These are phyloP conservation scores for Termitomyces sp. DNA, from an alignment of 768 basidiomycete species.

Conservation along the genomic window DNA sequence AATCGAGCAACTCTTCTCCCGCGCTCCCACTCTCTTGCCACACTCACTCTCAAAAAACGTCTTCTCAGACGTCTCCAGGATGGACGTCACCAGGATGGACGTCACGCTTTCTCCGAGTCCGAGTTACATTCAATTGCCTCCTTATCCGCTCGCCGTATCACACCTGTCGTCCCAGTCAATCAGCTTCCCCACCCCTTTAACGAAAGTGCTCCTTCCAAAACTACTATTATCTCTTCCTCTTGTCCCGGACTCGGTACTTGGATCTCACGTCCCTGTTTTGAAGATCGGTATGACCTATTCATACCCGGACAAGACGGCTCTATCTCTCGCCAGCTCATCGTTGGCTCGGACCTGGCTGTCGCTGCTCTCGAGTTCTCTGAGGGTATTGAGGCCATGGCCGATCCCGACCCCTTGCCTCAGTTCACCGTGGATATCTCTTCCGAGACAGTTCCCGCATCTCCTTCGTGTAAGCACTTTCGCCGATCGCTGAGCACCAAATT, in stretches of 20 bases:
- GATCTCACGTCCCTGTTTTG: conserved; percentile 72
- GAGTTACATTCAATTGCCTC: conserved; percentile 44
- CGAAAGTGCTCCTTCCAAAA: conserved; percentile 31
- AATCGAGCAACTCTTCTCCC: conserved; percentile 37
- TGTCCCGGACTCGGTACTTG: conserved; percentile 66
- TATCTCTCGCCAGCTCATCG: conserved; percentile 37
- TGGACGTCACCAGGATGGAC: conserved; percentile 24
- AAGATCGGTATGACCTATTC: conserved; percentile 64
- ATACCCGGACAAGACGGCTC: conserved; percentile 35
- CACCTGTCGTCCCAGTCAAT: conserved; percentile 22
- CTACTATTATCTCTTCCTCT: conserved; percentile 30
- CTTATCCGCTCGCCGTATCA: conserved; percentile 33
- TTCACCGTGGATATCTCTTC: conserved; percentile 16
- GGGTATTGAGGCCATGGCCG: conserved; percentile 61
- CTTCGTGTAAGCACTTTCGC: conserved; percentile 16
- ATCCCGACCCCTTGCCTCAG: conserved; percentile 32
- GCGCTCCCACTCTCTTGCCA: conserved; percentile 37
- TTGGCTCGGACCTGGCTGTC: conserved; percentile 53
- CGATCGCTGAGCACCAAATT: neutral
- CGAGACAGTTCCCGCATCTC: conserved; percentile 13
- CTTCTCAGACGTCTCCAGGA: conserved; percentile 45
- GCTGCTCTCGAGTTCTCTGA: conserved; percentile 73
- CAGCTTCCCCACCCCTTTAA: conserved; percentile 26
- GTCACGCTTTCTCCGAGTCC: conserved; percentile 29
- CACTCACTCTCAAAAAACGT: conserved; percentile 46